Percentiles rank a stretch among this genome's conserved stretches.
Conservation (phyloP, 2,329 filamentous ascomycete genomes). For the Venturiaceae sp. region DNA sequence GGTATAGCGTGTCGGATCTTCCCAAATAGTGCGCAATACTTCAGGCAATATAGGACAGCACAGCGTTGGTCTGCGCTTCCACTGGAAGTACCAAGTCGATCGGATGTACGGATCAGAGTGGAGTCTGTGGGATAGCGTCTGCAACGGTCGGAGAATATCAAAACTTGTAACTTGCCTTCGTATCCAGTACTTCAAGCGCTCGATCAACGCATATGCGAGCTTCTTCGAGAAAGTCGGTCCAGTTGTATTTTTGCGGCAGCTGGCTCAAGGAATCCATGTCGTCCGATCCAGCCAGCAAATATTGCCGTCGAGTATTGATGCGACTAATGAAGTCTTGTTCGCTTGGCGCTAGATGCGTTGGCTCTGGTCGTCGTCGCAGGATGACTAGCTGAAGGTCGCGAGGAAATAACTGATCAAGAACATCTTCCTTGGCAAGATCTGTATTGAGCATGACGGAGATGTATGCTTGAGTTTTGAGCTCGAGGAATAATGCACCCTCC, state of each 20-base stretch:
- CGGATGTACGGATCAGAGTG: slow-evolving; percentile 14
- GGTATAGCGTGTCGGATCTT: neutral
- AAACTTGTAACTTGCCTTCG: slow-evolving; percentile 4
- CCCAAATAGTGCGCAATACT: neutral
- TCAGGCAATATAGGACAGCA: neutral
- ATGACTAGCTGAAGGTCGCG: slow-evolving; percentile 45
- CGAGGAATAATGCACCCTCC: slow-evolving; percentile 51
- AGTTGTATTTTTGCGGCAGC: slow-evolving; percentile 50
- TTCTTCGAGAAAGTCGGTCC: slow-evolving; percentile 51
- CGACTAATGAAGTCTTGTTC: slow-evolving; percentile 52
- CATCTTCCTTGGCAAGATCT: slow-evolving; percentile 43
- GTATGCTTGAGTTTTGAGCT: slow-evolving; percentile 59
- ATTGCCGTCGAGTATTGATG: slow-evolving; percentile 43
- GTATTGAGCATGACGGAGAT: slow-evolving; percentile 50
- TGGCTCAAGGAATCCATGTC: slow-evolving; percentile 32
- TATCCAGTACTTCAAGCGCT: slow-evolving; percentile 36
- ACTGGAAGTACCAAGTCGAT: slow-evolving; percentile 10
- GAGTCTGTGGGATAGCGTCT: neutral
- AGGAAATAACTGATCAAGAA: slow-evolving; percentile 52
- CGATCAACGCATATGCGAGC: slow-evolving; percentile 48
- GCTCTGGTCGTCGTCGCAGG: slow-evolving; percentile 43
- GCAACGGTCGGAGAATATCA: neutral
- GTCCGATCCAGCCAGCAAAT: slow-evolving; percentile 45
- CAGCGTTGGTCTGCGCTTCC: neutral
- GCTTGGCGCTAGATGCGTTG: slow-evolving; percentile 41